phyloP scores from a whole-genome alignment of 192 early-diverging fungal genomes.

The Rhizophlyctis rosea region DNA sequence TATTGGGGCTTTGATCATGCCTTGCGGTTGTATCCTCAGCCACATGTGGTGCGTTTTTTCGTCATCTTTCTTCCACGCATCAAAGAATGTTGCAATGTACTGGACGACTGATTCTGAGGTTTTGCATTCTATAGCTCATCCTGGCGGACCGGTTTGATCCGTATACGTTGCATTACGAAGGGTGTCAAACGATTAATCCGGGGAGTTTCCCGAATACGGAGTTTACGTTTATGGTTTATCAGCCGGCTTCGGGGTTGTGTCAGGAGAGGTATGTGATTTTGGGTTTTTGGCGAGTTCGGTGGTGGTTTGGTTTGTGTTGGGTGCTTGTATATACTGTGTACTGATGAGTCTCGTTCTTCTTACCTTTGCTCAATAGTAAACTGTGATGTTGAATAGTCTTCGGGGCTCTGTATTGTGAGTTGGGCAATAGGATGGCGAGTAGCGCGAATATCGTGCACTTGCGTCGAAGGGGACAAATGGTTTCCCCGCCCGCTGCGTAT shows the following conservation, averaged over 20 bases:
- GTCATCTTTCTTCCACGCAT: not conserved
- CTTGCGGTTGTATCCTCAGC: slow-evolving; percentile 81
- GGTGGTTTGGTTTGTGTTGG: too few species aligned
- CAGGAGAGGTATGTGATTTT: slow-evolving; percentile 15
- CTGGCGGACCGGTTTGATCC: slow-evolving; percentile 82
- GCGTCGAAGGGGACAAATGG: too few species aligned
- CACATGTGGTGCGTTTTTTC: slow-evolving; percentile 65
- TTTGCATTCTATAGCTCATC: slow-evolving; percentile 54
- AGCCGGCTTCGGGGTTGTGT: slow-evolving; percentile 48
- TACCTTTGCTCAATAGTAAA: too few species aligned
- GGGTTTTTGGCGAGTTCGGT: too few species aligned
- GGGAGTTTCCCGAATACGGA: slow-evolving; percentile 63
- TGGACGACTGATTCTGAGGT: not conserved
- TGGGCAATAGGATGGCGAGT: too few species aligned
- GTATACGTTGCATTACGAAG: slow-evolving; percentile 74
- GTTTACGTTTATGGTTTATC: slow-evolving; percentile 71
- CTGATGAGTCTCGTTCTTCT: too few species aligned
- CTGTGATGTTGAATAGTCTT: too few species aligned
- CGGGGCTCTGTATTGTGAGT: too few species aligned
- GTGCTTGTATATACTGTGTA: too few species aligned
- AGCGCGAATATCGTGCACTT: too few species aligned
- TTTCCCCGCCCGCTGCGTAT: too few species aligned
- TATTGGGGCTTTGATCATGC: slow-evolving; percentile 83
- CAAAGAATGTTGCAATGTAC: not conserved
- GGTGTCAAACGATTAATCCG: slow-evolving; percentile 77